Evolutionary conservation across 306 rosid species (phyloP).

Genomic region (Cucumis sativus): Cucumber_9930_V3 NC_026658.2:1364001-1364500

Average conservation of each 20-base stretch:
- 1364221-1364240: neutral
- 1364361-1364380: conserved; percentile 58
- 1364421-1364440: neutral
- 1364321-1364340: conserved; percentile 94
- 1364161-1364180: neutral
- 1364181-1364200: neutral
- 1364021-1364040: neutral
- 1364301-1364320: neutral
- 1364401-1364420: neutral
- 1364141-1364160: neutral
- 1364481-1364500: conserved; percentile 75
- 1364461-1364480: conserved; percentile 12
- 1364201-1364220: neutral
- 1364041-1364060: neutral
- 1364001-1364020: neutral
- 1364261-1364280: neutral
- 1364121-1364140: neutral
- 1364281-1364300: neutral
- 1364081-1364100: neutral
- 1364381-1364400: conserved; percentile 70
- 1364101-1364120: neutral
- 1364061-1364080: neutral
- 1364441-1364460: neutral
- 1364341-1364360: conserved; percentile 90
- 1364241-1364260: neutral